Percentiles rank a stretch among this genome's conserved stretches.
These are phyloP conservation scores for Colletotrichum brevisporum DNA, from an alignment of 2,329 filamentous ascomycete species.

Conservation along the genomic window DNA sequence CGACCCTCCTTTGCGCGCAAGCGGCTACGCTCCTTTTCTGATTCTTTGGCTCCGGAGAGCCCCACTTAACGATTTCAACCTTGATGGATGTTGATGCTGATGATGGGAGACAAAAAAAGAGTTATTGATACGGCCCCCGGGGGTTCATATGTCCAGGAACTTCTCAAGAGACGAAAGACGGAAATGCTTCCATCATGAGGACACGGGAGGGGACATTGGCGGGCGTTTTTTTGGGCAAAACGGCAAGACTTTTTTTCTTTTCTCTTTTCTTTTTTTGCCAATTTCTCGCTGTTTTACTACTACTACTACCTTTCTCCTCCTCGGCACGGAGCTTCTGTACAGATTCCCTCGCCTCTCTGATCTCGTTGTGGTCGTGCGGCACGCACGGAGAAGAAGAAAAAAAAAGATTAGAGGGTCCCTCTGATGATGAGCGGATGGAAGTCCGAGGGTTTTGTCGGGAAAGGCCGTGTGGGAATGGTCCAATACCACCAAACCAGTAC, in stretches of 20 bases:
- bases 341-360: neutral
- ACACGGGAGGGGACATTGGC: slow-evolving; percentile 29
- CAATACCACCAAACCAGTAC: too few relatives aligned
- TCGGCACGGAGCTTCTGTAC: slow-evolving; percentile 2
- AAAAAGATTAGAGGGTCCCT: neutral
- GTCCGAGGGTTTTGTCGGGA: neutral
- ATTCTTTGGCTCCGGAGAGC: slow-evolving; percentile 28
- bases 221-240: slow-evolving; percentile 34
- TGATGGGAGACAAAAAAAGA: slow-evolving; percentile 31
- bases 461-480: too few relatives aligned
- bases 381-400: slow-evolving; percentile 5
- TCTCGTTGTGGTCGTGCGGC: neutral
- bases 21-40: slow-evolving; percentile 29
- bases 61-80: slow-evolving; percentile 27
- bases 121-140: slow-evolving; percentile 34
- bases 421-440: slow-evolving; percentile 33
- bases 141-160: slow-evolving; percentile 29
- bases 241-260: slow-evolving; percentile 16
- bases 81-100: slow-evolving; percentile 33
- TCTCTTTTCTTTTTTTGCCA: slow-evolving; percentile 1
- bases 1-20: slow-evolving; percentile 31
- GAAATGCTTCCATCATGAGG: slow-evolving; percentile 37
- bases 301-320: too few relatives aligned
- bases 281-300: too few relatives aligned
- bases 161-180: slow-evolving; percentile 38